Evolutionary conservation across 148 eudicot genomes (phyloP), one percentile per base, ranked within the genome.

Genomic region (Suaeda aralocaspica): DNA sequence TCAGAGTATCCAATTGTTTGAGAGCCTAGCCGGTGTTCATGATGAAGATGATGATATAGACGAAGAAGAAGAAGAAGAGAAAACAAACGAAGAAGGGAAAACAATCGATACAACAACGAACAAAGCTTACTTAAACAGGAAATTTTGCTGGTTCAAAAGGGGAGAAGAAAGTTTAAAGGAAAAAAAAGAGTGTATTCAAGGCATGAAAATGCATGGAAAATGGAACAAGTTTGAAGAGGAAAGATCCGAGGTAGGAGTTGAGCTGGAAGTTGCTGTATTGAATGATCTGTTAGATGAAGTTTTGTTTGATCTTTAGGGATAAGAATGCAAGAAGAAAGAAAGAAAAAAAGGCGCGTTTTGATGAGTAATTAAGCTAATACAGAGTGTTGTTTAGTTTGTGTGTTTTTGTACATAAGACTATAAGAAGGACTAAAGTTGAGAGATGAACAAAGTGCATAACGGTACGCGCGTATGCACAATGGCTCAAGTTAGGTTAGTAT

Each of bases 181-280:
- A 29, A 81, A 60, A 66, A 76, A 71, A 64, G 72, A 53, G 31
- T 82, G 65, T 56, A 58, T 76, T 5, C 77, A 51, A 74, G 83
- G 79, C 6, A 80, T 88, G 90, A 85, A 84, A 22, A 79, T 49
- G 21, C 81, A 78, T 65, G 55, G 56, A 9, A 67, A 69, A 61
- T 84, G 88, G 90, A 75, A 60, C 62, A 69, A 77, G 63, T 77
- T 79, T 69, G 71, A 78, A 6, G 85, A 80, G 55, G 88, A 80
- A 28, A 74, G 50, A 22, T 36, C 59, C 44, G 83, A 84, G 24
- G 10, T 86, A 9, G 82, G 68, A 45, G 45, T 46, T 34, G 86
- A 80, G 18, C 9, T 84, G 34, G 85, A 77, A 67, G 34, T 42
- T 13, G 14, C 5, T 10, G 3, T 84, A 36, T 71, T 84, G 22